Evolutionary conservation across 169 alveolate species (phyloP), one percentile per base, ranked within the genome.

Genomic region (Plasmodium falciparum): DNA sequence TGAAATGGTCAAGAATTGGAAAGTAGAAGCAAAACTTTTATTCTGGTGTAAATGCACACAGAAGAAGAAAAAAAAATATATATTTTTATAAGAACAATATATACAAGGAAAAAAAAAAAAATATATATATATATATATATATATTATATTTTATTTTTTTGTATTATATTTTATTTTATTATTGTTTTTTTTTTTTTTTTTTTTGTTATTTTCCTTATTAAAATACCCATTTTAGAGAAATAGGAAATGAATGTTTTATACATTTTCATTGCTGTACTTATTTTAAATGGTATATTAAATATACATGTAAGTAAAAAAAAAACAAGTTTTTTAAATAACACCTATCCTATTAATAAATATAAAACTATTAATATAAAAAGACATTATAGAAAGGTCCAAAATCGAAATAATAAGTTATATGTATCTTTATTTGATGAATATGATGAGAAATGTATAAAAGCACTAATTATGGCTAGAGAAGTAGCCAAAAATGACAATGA

Each of bases 391-490:
- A 78, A n/a, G 67, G 26, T 65, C 39, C 65, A 66, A 52, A 56
- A 15, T 13, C 66, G 76, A 45, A 78, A 45, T 13, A 54, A 66
- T 58, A 78, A 66, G 24, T 12, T 67, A 5, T 29, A n/a, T 59
- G 33, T 24, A n/a, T 66, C 76, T 39, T 17, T 78, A n/a, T 78
- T 78, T 78, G 89, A 78, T 22, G 78, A 78, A 43, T 78, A 78
- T 45, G 89, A 78, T 52, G 89, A 78, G 54, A 78, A 78, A 15
- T 78, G 89, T 47, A 78, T 78, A 45, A 78, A 70, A 43, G 89
- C 89, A 11, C 70, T 78, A 1, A 78, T 78, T 66, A 78, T 78
- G 78, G 89, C 89, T 59, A 78, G 89, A 13, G 89, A 78, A 65
- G 89, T 78, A 7, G 89, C 89, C 13, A 78, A 78, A 78, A 78